Evolutionary conservation across 805 yeast genomes (phyloP).

Genomic region (Candida adriatica): DNA sequence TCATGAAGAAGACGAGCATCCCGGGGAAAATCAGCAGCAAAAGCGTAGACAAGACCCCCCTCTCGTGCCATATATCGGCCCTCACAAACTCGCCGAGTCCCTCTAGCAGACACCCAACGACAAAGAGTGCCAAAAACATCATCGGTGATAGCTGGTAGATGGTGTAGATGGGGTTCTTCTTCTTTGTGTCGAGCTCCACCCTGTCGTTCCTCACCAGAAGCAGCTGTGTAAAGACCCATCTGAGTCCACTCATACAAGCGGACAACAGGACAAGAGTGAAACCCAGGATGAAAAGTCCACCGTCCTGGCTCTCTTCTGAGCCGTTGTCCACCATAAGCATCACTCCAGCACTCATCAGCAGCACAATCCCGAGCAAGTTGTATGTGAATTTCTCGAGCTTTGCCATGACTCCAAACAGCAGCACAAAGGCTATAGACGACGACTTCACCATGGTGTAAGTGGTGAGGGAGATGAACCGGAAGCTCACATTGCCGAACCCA

Average conservation of each 20-base stretch:
- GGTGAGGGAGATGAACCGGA: slow-evolving; percentile 70
- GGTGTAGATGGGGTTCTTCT: slow-evolving; percentile 72
- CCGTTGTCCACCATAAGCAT: slow-evolving; percentile 63
- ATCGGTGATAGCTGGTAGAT: slow-evolving; percentile 80
- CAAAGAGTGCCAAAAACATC: slow-evolving; percentile 59
- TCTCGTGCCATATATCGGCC: slow-evolving; percentile 59
- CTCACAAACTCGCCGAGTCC: slow-evolving; percentile 47
- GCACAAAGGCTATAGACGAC: slow-evolving; percentile 79
- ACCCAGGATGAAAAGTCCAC: slow-evolving; percentile 40
- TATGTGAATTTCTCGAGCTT: slow-evolving; percentile 67
- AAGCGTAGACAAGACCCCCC: slow-evolving; percentile 50
- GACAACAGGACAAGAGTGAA: slow-evolving; percentile 69
- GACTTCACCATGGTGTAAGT: slow-evolving; percentile 93
- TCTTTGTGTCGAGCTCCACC: slow-evolving; percentile 8
- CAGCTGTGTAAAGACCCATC: slow-evolving; percentile 94
- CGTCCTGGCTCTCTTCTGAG: slow-evolving; percentile 15
- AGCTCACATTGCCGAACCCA: slow-evolving; percentile 83
- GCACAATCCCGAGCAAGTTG: slow-evolving; percentile 62
- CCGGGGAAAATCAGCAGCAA: slow-evolving; percentile 73
- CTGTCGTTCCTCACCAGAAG: slow-evolving; percentile 48
- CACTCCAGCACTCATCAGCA: slow-evolving; percentile 78
- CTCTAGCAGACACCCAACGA: slow-evolving; percentile 63
- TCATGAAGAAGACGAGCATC: slow-evolving; percentile 80
- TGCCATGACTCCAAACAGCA: slow-evolving; percentile 80
- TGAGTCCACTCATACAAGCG: slow-evolving; percentile 75